Conservation (phyloP, 192 early-diverging fungal genomes). For the Linnemannia elongata region DNA sequence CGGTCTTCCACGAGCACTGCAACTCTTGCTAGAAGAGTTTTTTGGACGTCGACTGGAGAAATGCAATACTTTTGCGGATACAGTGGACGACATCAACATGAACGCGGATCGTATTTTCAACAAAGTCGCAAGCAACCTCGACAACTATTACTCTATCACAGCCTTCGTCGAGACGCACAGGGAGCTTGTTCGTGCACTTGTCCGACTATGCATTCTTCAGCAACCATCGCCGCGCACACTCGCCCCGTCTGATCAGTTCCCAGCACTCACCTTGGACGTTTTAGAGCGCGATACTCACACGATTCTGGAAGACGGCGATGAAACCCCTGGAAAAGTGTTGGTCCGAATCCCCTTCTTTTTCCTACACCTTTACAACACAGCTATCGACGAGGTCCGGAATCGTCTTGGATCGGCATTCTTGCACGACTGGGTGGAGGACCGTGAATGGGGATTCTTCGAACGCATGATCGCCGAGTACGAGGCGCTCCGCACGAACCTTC, state of each 20-base stretch:
- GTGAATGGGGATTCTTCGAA: conserved; percentile 21
- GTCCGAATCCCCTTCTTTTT: conserved; percentile 6
- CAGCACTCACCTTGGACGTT: conserved; percentile 18
- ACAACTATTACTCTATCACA: neutral
- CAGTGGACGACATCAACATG: neutral
- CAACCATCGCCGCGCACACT: neutral
- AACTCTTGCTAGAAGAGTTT: conserved; percentile 13
- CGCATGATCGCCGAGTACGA: conserved; percentile 12
- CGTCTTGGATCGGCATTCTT: conserved; percentile 11
- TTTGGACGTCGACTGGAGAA: neutral
- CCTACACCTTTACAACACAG: conserved; percentile 15
- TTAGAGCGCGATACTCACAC: conserved; percentile 11
- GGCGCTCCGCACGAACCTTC: conserved; percentile 25
- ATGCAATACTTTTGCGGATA: neutral
- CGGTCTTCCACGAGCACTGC: conserved; percentile 19
- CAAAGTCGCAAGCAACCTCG: neutral
- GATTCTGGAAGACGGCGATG: conserved; percentile 14
- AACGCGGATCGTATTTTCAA: neutral
- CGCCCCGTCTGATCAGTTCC: conserved; percentile 10
- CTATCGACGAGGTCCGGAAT: conserved; percentile 7
- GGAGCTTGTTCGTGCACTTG: conserved; percentile 12
- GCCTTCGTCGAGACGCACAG: neutral
- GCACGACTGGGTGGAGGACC: conserved; percentile 7
- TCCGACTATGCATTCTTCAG: conserved; percentile 4
- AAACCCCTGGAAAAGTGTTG: neutral